phyloP scores from a whole-genome alignment of 495 filamentous ascomycete species.

The Parathielavia appendiculata region DNA sequence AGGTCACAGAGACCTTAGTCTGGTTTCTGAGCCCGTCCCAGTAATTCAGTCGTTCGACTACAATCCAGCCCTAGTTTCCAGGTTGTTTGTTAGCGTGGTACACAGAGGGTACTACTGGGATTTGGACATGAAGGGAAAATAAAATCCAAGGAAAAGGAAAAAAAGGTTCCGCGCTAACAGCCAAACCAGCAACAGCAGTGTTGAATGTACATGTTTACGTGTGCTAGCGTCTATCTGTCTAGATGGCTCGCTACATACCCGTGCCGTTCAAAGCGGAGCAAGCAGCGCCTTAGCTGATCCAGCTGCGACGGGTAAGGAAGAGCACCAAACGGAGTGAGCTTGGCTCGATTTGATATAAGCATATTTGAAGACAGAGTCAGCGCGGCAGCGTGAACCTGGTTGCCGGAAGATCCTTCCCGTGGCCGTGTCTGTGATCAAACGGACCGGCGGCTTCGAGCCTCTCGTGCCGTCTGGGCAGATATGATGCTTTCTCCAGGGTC shows the following conservation, averaged over 20 bases:
- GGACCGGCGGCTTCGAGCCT: neutral
- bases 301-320: neutral
- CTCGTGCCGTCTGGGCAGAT: conserved; percentile 3
- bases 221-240: too few relatives aligned
- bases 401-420: conserved; percentile 7
- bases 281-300: neutral
- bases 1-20: too few relatives aligned
- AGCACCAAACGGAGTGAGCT: neutral
- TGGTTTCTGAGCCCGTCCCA: too few relatives aligned
- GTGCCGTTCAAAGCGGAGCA: conserved; percentile 9
- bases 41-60: too few relatives aligned
- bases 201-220: too few relatives aligned
- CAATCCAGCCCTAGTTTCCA: too few relatives aligned
- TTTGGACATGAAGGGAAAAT: too few relatives aligned
- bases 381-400: conserved; percentile 5
- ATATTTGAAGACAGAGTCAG: neutral
- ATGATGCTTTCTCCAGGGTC: neutral
- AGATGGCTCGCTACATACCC: neutral
- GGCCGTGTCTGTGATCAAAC: conserved; percentile 6
- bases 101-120: too few relatives aligned
- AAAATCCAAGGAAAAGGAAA: too few relatives aligned
- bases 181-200: too few relatives aligned
- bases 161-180: too few relatives aligned
- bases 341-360: neutral
- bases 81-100: too few relatives aligned